Evolutionary conservation across 2,329 filamentous ascomycete species (phyloP).

Genomic region (Fusarium nodosum): DNA sequence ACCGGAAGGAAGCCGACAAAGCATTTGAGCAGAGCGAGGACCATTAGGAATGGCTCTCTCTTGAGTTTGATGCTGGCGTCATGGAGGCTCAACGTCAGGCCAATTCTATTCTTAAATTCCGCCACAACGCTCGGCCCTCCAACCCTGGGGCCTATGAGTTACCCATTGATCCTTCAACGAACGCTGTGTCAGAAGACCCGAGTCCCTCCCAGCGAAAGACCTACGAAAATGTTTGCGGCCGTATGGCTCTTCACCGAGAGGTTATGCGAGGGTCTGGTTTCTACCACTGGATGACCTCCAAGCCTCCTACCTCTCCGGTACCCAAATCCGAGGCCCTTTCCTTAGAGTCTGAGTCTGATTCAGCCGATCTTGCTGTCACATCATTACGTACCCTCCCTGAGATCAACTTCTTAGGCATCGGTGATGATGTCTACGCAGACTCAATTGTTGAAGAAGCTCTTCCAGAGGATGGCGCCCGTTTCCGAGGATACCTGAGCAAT

Average conservation of each 20-base stretch:
- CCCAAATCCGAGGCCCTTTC: too few species aligned
- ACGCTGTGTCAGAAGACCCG: rapidly evolving
- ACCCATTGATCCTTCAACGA: too few species aligned
- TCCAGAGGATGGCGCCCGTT: conserved; percentile 12
- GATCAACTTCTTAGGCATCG: conserved; percentile 12
- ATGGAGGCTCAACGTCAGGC: background rate
- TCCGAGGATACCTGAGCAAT: conserved; percentile 28
- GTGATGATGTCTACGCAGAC: background rate
- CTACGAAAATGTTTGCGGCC: background rate
- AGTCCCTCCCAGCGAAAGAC: rapidly evolving
- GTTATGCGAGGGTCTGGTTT: conserved; percentile 33
- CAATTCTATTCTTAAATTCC: background rate
- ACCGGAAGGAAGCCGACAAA: background rate
- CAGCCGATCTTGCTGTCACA: too few species aligned
- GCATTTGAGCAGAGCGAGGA: background rate
- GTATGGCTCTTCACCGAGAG: conserved; percentile 27
- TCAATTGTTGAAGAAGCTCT: conserved; percentile 16
- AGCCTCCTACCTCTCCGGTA: background rate
- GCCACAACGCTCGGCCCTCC: background rate
- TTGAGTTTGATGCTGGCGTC: background rate
- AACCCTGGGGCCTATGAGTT: background rate
- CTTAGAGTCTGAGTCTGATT: too few species aligned
- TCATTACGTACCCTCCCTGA: conserved; percentile 2
- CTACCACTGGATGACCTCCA: background rate
- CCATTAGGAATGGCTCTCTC: background rate